These are phyloP conservation scores for Erodium texanum DNA, from an alignment of 441 rosid species.

Conservation along the genomic window DNA sequence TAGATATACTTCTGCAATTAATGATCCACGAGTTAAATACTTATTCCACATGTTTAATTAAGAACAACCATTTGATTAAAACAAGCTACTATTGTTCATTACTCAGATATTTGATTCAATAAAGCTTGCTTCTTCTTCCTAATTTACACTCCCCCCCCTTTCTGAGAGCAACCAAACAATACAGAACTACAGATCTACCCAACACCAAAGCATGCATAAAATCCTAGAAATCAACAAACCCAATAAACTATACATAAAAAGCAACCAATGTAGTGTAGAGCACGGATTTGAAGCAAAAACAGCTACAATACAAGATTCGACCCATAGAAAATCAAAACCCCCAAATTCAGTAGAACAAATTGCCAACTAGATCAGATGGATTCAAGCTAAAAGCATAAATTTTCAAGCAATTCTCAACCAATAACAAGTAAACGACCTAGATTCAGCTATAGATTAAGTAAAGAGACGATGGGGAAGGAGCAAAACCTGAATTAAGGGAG, in stretches of 20 bases:
- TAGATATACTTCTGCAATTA: slow-evolving; percentile 4
- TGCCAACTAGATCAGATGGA: not conserved
- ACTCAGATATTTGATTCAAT: not conserved
- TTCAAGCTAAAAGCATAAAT: not conserved
- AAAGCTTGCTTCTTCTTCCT: not conserved
- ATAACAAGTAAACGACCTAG: not conserved
- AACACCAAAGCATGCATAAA: slow-evolving; percentile 18
- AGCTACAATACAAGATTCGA: not conserved
- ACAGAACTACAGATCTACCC: slow-evolving; percentile 24
- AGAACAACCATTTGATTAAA: not conserved
- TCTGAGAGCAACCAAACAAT: slow-evolving; percentile 11
- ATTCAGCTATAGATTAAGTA: not conserved
- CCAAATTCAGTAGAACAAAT: not conserved
- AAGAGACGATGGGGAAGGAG: not conserved
- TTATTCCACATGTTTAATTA: not conserved
- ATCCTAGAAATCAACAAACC: not conserved
- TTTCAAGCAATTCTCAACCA: not conserved
- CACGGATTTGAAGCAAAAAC: not conserved
- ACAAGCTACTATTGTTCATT: not conserved
- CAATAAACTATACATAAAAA: not conserved
- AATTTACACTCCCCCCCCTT: not conserved
- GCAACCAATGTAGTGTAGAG: not conserved
- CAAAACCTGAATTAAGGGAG: not conserved
- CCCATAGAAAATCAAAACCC: not conserved
- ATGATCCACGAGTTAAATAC: not conserved